Conservation (phyloP, 2,329 filamentous ascomycete genomes). For the Aspergillus jensenii region DNA sequence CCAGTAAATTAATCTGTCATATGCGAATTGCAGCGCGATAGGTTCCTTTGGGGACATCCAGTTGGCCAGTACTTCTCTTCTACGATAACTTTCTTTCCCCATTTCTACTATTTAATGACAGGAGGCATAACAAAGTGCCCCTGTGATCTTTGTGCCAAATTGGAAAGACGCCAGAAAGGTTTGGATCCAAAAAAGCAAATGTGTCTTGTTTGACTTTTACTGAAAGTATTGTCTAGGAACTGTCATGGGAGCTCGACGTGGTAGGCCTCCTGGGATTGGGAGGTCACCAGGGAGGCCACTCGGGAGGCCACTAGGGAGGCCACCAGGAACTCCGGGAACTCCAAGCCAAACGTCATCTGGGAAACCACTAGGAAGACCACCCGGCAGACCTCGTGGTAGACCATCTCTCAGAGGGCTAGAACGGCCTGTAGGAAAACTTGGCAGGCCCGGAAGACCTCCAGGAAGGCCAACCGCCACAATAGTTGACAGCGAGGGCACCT, state of each 20-base stretch:
- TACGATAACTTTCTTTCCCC: conserved; percentile 54
- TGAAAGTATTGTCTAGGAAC: background rate
- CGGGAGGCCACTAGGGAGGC: conserved; percentile 9
- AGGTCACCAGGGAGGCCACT: conserved; percentile 5
- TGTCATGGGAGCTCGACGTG: conserved; percentile 5
- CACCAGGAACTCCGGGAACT: background rate
- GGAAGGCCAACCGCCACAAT: conserved; percentile 4
- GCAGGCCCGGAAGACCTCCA: conserved; percentile 6
- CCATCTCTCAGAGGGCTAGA: conserved; percentile 4
- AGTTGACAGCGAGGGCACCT: conserved; percentile 53
- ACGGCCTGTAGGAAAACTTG: conserved; percentile 10
- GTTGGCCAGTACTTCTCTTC: conserved; percentile 53
- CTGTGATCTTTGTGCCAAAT: conserved; percentile 50
- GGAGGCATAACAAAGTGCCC: conserved; percentile 46
- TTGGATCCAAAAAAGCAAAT: background rate
- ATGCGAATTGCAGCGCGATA: conserved; percentile 45
- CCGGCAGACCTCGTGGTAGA: conserved; percentile 9
- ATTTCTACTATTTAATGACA: conserved; percentile 59
- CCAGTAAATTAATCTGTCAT: conserved; percentile 2
- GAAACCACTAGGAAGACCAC: background rate
- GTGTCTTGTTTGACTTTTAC: background rate
- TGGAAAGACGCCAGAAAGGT: conserved; percentile 18
- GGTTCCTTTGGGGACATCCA: conserved; percentile 60
- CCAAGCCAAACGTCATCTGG: no score
- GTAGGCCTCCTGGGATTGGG: conserved; percentile 10